These are phyloP conservation scores for Citrus medica DNA, from an alignment of 345 rosid genomes.

Conservation along the genomic window DNA sequence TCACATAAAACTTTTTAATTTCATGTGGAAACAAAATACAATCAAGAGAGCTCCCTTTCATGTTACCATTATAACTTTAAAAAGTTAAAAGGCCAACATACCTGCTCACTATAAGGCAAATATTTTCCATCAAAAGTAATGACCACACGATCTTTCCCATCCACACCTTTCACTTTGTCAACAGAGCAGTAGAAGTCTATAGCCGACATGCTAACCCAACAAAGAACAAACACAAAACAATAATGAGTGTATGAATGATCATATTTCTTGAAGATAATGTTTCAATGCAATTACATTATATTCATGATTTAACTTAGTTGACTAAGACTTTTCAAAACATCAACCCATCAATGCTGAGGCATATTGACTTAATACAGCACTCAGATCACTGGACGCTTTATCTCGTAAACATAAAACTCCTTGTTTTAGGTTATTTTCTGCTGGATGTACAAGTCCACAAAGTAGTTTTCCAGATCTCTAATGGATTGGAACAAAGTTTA, in stretches of 20 bases:
- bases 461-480: not conserved
- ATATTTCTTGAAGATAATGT: not conserved
- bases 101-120: slow-evolving; percentile 78
- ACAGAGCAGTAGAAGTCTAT: slow-evolving; percentile 96
- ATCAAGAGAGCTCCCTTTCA: not conserved
- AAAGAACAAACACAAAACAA: not conserved
- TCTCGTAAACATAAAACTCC: not conserved
- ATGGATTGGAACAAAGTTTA: not conserved
- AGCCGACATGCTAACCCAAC: slow-evolving; percentile 72
- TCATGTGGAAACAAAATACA: not conserved
- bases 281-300: not conserved
- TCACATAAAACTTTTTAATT: not conserved
- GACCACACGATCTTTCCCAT: slow-evolving; percentile 80
- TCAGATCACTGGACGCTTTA: not conserved
- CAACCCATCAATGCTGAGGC: not conserved
- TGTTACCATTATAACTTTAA: not conserved
- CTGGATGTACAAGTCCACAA: not conserved
- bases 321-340: not conserved
- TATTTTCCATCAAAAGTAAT: slow-evolving; percentile 89
- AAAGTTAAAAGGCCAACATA: slow-evolving; percentile 26
- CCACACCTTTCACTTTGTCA: slow-evolving; percentile 77
- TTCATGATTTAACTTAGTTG: not conserved
- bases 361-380: not conserved
- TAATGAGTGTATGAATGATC: not conserved
- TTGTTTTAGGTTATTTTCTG: not conserved